Evolutionary conservation across 768 basidiomycete species (phyloP).

Genomic region (Naganishia kalamii): DNA sequence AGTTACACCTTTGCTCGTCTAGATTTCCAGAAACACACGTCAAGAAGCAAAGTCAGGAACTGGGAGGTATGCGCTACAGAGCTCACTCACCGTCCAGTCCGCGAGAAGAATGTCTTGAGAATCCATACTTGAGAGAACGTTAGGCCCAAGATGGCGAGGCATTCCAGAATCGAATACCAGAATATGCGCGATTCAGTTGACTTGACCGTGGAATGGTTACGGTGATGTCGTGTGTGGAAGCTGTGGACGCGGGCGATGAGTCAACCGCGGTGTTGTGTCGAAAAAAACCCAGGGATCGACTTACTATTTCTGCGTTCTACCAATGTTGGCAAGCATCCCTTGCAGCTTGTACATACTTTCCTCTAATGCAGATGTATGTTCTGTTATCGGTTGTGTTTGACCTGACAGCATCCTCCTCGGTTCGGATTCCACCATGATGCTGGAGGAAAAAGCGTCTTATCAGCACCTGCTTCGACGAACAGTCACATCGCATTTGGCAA

Average conservation of each 20-base stretch:
- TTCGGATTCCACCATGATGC: slow-evolving; percentile 94
- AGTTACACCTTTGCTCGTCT: slow-evolving; percentile 10
- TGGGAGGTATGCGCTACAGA: neutral
- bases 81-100: slow-evolving; percentile 63
- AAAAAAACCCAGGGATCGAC: slow-evolving; percentile 44
- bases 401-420: slow-evolving; percentile 82
- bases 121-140: slow-evolving; percentile 82
- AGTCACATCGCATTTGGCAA: neutral
- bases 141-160: slow-evolving; percentile 71
- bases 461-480: neutral
- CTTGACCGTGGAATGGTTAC: slow-evolving; percentile 86
- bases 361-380: slow-evolving; percentile 87
- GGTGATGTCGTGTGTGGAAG: slow-evolving; percentile 88
- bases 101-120: slow-evolving; percentile 94
- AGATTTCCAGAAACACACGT: neutral
- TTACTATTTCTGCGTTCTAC: slow-evolving; percentile 88
- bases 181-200: slow-evolving; percentile 86
- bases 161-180: slow-evolving; percentile 86
- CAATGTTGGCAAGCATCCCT: slow-evolving; percentile 78
- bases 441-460: slow-evolving; percentile 53
- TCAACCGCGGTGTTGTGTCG: neutral
- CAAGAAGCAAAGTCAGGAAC: neutral
- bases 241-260: slow-evolving; percentile 48
- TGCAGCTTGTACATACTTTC: slow-evolving; percentile 91
- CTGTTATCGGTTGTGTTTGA: slow-evolving; percentile 69